phyloP scores from a whole-genome alignment of 345 rosid species.

The Camelina sativa region DNA sequence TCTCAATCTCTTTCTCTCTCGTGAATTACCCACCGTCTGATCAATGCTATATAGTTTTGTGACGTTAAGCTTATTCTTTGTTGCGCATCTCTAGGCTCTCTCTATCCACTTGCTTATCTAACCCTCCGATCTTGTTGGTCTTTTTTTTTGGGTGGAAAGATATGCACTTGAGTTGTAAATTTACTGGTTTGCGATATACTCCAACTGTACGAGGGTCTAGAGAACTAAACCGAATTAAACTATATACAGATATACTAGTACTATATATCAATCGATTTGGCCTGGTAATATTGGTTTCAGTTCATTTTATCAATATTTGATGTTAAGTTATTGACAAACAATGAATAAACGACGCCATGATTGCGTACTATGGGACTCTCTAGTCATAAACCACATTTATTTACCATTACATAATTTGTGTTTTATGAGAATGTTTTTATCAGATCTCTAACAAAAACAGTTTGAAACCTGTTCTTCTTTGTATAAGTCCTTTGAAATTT shows the following conservation, averaged over 20 bases:
- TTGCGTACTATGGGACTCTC: conserved; percentile 22
- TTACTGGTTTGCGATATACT: too few species aligned
- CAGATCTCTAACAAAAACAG: not conserved
- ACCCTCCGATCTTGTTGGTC: conserved; percentile 19
- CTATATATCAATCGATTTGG: not conserved
- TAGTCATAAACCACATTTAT: not conserved
- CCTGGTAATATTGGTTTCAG: not conserved
- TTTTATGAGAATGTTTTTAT: not conserved
- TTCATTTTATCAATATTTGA: not conserved
- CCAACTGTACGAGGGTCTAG: too few species aligned
- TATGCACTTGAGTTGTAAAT: not conserved
- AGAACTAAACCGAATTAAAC: too few species aligned
- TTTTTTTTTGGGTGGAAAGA: not conserved
- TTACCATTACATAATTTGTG: not conserved
- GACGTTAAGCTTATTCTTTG: conserved; percentile 31
- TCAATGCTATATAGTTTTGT: conserved; percentile 30
- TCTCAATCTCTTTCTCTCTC: not conserved
- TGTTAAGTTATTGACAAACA: not conserved
- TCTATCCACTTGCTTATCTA: conserved; percentile 33
- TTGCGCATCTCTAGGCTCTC: conserved; percentile 42
- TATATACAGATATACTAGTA: too few species aligned
- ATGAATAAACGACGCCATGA: conserved; percentile 18
- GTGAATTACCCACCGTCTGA: conserved; percentile 42
- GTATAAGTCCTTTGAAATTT: not conserved
- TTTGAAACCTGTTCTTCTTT: not conserved